Evolutionary conservation across 345 rosid species (phyloP), one percentile per base, ranked within the genome.

Genomic region (Eucalyptus guilfoylei): DNA sequence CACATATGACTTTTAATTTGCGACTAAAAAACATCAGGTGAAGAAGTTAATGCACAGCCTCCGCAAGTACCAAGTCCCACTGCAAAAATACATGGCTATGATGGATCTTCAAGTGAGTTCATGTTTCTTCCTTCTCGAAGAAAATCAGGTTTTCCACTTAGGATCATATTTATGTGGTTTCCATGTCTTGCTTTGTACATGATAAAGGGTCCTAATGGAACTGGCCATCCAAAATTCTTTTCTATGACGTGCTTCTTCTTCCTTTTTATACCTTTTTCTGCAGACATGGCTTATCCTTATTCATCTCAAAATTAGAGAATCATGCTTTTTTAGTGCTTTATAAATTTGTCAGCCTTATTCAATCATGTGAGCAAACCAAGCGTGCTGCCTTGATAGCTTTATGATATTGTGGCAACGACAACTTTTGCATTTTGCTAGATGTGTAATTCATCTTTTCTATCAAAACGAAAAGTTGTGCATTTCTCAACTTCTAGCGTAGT

Each of bases 51-150:
- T 96, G 98, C 96, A 94, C 86, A 96, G 89, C 89, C 93, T 97
- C 88, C 96, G 97, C 47, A 94, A 96, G 87, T 97, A 97, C 92
- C 96, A 95, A 93, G 93, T 97, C 91, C 99, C 99, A 34, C 90
- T 97, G 88, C 99, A 97, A 93, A 96, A 92, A 92, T 97, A 96
- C 93, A 95, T 96, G 98, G 95, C 95, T 64, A 96, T 97, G 99
- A 96, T 95, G 98, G 99, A 96, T 93, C 97, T 97, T 92, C 98
- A 95, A 97, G 99, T 95, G 91, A 12, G 90, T 32, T 16, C 86
- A 55, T 54, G 16, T 88, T 48, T 28, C 62, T 49, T 44, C 44
- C 40, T 88, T 88, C 5, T 76, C 11, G 47, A 76, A 40, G 47
- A 40, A 16, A 76, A 40, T 23, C 85, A 21, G 30, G 47, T 21